phyloP scores from a whole-genome alignment of 1,139 yeast genomes.

The Kluyveromyces sp. region DNA sequence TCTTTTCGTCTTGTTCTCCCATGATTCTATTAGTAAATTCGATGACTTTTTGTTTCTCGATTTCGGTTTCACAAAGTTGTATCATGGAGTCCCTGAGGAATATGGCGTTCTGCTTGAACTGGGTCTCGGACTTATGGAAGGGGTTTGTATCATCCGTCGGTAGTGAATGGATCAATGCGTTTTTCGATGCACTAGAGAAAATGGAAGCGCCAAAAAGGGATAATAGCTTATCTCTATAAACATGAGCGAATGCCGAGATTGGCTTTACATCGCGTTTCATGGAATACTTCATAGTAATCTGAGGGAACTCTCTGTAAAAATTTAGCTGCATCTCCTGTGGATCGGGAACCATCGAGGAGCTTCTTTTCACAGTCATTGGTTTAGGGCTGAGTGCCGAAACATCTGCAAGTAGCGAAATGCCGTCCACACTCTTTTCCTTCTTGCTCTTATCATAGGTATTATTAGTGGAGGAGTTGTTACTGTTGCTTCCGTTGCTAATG shows the following conservation, averaged over 20 bases:
- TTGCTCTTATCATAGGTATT: not conserved
- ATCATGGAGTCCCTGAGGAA: conserved; percentile 18
- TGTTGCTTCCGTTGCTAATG: too few relatives aligned
- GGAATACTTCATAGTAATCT: conserved; percentile 22
- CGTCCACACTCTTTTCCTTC: not conserved
- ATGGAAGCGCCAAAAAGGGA: conserved; percentile 22
- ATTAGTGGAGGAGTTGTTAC: too few relatives aligned
- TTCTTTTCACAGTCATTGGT: not conserved
- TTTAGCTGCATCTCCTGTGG: conserved; percentile 15
- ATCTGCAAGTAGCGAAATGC: not conserved
- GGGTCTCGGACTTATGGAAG: conserved; percentile 3
- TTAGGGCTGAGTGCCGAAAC: not conserved
- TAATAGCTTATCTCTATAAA: conserved; percentile 24
- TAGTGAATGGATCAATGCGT: conserved; percentile 21
- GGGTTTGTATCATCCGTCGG: conserved; percentile 6
- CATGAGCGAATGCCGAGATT: conserved; percentile 25
- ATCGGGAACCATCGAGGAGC: conserved; percentile 2
- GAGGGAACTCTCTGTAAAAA: conserved; percentile 21
- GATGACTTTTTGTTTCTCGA: conserved; percentile 17
- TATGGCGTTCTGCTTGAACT: conserved; percentile 12
- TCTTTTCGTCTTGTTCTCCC: conserved; percentile 16
- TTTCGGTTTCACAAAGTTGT: conserved; percentile 14
- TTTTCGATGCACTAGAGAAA: conserved; percentile 23
- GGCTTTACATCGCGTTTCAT: conserved; percentile 29
- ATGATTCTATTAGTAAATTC: conserved; percentile 21